These are phyloP conservation scores for Centrapalus pauciflorus DNA, from an alignment of 129 eudicot genomes.

Conservation along the genomic window DNA sequence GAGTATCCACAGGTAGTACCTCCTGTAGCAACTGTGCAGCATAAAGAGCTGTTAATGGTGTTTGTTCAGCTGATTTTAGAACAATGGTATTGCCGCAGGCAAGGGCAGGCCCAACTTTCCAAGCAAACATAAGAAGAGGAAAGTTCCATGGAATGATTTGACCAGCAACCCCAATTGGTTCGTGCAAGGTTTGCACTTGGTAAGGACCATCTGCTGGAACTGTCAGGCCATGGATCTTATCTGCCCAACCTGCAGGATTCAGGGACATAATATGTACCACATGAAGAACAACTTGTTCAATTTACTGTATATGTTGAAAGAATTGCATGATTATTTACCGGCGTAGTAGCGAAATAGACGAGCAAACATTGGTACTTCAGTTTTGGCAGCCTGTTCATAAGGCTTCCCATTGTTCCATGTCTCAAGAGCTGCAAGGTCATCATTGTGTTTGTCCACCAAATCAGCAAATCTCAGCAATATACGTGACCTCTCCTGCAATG, in stretches of 20 bases:
- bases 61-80: constrained; percentile 69
- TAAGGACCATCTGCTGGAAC: constrained; percentile 61
- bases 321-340: constrained; percentile 23
- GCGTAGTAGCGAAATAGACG: constrained; percentile 61
- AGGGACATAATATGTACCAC: background rate
- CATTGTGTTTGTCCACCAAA: constrained; percentile 56
- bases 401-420: constrained; percentile 61
- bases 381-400: constrained; percentile 39
- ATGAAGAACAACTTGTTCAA: background rate
- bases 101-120: constrained; percentile 70
- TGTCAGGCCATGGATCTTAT: constrained; percentile 65
- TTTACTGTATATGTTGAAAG: background rate
- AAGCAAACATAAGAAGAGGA: constrained; percentile 69
- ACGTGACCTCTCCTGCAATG: constrained; percentile 41
- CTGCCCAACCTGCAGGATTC: constrained; percentile 52
- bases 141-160: constrained; percentile 84
- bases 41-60: constrained; percentile 63
- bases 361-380: constrained; percentile 39
- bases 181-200: constrained; percentile 66
- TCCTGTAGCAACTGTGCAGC: constrained; percentile 44
- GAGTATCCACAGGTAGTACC: too few species aligned
- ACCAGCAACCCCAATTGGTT: constrained; percentile 75
- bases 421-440: constrained; percentile 56
- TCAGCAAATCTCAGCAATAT: constrained; percentile 46
- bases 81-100: constrained; percentile 75